These are phyloP conservation scores for Solanum paucissectum DNA, from an alignment of 257 asterid genomes.

Conservation along the genomic window DNA sequence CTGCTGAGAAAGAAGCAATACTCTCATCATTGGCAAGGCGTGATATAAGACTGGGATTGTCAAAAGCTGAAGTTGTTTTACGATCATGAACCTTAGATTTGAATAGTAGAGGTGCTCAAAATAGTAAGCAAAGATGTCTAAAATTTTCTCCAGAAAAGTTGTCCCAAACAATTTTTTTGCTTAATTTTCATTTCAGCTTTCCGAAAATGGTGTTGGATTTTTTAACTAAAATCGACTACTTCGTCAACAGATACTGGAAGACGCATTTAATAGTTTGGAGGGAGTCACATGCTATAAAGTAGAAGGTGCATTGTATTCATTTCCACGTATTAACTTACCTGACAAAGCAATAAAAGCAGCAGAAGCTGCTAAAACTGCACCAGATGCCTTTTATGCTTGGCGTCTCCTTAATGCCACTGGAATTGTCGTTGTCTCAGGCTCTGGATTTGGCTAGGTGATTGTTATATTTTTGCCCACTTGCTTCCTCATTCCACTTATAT, in stretches of 20 bases:
- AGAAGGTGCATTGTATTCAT: constrained; percentile 96
- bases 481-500: background rate
- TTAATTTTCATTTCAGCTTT: background rate
- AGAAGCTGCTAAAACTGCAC: constrained; percentile 50
- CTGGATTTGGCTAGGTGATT: constrained; percentile 89
- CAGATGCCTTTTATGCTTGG: constrained; percentile 68
- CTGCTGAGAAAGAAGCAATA: constrained; percentile 73
- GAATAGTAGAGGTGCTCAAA: background rate
- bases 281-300: constrained; percentile 87
- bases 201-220: background rate
- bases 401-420: constrained; percentile 90
- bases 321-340: constrained; percentile 66
- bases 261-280: constrained; percentile 70
- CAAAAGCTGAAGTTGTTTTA: background rate
- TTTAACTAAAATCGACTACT: background rate
- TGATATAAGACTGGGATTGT: constrained; percentile 3
- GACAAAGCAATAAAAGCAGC: constrained; percentile 83
- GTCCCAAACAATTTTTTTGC: background rate
- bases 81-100: background rate
- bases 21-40: constrained; percentile 80
- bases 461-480: background rate
- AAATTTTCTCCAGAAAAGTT: background rate
- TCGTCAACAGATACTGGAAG: constrained; percentile 64
- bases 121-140: background rate
- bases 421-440: constrained; percentile 86